Base-by-base conservation (phyloP, 2,329 filamentous ascomycete genomes). In the Aurifilum marmelostoma region DNA sequence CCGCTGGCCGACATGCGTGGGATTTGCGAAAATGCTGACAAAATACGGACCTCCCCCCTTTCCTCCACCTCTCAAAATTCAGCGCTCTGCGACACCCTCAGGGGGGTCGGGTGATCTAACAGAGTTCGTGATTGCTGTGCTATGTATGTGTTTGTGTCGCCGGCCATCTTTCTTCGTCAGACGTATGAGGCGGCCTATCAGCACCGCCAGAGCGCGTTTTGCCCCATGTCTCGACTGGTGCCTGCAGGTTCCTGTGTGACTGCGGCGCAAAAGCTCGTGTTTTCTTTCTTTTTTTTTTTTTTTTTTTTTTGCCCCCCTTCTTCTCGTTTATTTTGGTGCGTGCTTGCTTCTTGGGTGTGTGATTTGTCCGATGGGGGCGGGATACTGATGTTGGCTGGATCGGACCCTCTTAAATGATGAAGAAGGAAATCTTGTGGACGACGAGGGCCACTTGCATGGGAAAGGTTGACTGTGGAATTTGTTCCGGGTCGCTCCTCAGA, bases 181-280 rank as follows among this genome's bases (percentile, higher is more conserved):
- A 62, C 65, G 43, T 54, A 37, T 37, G 61, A 68, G 60, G 52
- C 56, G 62, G 41, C 66, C 66, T 68, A 68, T 68, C 67, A 68
- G 39, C 43, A 37, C 21, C 54, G 34, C 24, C 21, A 41, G 52
- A 60, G 11, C 54, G 34, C 16, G 16, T 21, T 62, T 16, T 56
- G n/a, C 27, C 54, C 56, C 52, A 56, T 58, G 47, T 68, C 32
- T 68, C 39, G 66, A 50, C 63, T 65, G 56, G 63, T 34, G 56
- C 56, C 62, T 65, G 67, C 67, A 61, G 37, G 37, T 24, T 11
- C 54, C 62, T 14, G 62, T 68, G 54, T 29, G 39, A 68, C 66
- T 54, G 34, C 41, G 41, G 32, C 16, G 39, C 34, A 34, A 34
- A 34, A 68, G 32, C 67, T 68, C 67, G 62, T 68, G 67, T 68